Evolutionary conservation across 148 eudicot species (phyloP).

Genomic region (Vaccinium macrocarpon): DNA sequence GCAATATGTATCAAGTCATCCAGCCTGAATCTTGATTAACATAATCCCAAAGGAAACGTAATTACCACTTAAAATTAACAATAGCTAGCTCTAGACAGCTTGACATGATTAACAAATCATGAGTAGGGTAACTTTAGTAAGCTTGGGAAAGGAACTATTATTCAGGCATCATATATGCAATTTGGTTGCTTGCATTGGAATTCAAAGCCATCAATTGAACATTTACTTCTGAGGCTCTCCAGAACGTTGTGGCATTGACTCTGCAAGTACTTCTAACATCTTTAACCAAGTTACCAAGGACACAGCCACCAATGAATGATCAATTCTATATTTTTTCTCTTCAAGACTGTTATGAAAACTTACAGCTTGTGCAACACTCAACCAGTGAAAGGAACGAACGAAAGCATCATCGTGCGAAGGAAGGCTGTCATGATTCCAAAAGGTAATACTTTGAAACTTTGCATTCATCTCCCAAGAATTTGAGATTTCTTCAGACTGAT

Average conservation of each 20-base stretch:
- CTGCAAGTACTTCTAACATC: not conserved
- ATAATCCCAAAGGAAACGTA: not conserved
- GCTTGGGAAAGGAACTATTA: not conserved
- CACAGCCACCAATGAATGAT: not conserved
- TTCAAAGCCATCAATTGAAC: not conserved
- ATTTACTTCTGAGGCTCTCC: not conserved
- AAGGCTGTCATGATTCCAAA: conserved; percentile 88
- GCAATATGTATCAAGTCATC: not conserved
- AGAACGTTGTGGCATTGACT: not conserved
- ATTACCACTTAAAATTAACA: not conserved
- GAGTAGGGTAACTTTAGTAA: not conserved
- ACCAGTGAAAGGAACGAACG: conserved; percentile 78
- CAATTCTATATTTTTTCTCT: not conserved
- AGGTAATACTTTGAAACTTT: conserved; percentile 52
- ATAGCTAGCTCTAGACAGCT: not conserved
- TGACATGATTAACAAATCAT: not conserved
- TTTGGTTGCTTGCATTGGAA: not conserved
- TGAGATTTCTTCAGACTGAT: conserved; percentile 28
- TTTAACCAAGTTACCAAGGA: not conserved
- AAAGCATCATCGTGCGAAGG: conserved; percentile 86
- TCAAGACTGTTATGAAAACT: conserved; percentile 24
- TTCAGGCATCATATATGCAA: not conserved
- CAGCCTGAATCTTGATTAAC: not conserved
- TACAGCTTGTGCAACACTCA: conserved; percentile 85
- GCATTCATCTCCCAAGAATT: conserved; percentile 70